Evolutionary conservation across 495 filamentous ascomycete genomes (phyloP).

Genomic region (Amphirosellinia nigrospora): DNA sequence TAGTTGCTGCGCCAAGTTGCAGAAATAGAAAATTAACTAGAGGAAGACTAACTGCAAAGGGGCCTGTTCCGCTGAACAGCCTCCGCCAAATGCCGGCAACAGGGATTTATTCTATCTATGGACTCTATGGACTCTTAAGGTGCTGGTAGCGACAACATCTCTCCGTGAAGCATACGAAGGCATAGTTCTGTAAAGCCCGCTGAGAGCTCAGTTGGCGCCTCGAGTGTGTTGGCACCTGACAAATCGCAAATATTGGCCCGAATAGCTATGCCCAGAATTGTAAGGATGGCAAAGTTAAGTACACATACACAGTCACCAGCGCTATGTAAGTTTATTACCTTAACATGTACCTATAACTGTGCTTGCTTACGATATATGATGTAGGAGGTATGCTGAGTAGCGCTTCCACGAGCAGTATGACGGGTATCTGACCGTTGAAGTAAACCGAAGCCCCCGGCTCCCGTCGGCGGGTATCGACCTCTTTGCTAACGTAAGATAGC

Average conservation of each 20-base stretch:
- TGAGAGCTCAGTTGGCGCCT: constrained; percentile 4
- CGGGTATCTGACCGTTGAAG: background rate
- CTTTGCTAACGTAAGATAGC: constrained; percentile 2
- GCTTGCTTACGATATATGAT: constrained; percentile 16
- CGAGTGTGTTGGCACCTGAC: constrained; percentile 7
- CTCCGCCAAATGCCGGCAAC: constrained; percentile 15
- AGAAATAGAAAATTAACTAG: constrained; percentile 17
- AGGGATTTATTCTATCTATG: constrained; percentile 7
- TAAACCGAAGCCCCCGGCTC: background rate
- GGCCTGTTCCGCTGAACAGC: constrained; percentile 20
- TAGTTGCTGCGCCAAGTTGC: constrained; percentile 21
- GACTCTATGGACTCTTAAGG: background rate
- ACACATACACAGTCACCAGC: background rate
- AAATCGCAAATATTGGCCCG: constrained; percentile 2
- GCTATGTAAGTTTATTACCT: background rate
- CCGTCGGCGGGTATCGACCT: constrained; percentile 1
- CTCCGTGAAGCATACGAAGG: background rate
- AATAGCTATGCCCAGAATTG: background rate
- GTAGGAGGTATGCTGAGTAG: background rate
- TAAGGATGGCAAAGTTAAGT: background rate
- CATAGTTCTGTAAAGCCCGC: background rate
- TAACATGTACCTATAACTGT: background rate
- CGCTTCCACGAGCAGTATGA: constrained; percentile 6
- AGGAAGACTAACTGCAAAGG: constrained; percentile 1
- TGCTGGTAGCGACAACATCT: background rate